Evolutionary conservation across 148 eudicot species (phyloP), one percentile per base, ranked within the genome.

Genomic region (Mesembryanthemum crystallinum): DNA sequence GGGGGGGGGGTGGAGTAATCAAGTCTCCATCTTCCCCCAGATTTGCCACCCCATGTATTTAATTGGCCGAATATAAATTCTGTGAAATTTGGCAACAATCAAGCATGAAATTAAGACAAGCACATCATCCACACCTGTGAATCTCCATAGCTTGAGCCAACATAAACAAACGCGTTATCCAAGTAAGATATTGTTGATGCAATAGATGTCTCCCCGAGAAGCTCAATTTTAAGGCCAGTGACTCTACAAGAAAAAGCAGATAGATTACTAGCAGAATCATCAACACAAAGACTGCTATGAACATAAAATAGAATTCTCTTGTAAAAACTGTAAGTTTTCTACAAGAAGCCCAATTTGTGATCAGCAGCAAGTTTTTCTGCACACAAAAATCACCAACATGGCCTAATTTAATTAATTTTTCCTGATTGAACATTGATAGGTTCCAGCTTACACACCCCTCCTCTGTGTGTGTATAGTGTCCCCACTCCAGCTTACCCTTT

Each of bases 121-220:
- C 57, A 39, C 58, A 54, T 25, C 17, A 64, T 79, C 64, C 81
- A 80, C 63, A 92, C 98, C 98, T 95, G 97, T 73, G 98, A 95
- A 82, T 95, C 98, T 81, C 98, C 98, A 80, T 87, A 95, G 84
- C 98, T 95, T 66, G 98, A 95, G 52, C 98, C 98, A 54, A 95
- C 76, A 80, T 79, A 95, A 57, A 95, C 97, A 84, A 90, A 79
- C n/a, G 96, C 98, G 80, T 92, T 95, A 80, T 95, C 98, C 73
- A 95, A 88, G 83, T 92, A 95, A 30, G 98, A 95, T 79, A 95
- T 90, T 39, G 98, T 86, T 11, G 98, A 95, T 43, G 97, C 94
- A 81, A 90, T 82, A 71, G 98, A 95, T 61, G 98, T 95, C 74
- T 95, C 98, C 45, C 97, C 98, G 82, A 95, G 75, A 64, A 86